Evolutionary conservation across 228 moss, liverwort and hornwort species (phyloP), one percentile per base, ranked within the genome.

Genomic region (Sphagnum fallax): DNA sequence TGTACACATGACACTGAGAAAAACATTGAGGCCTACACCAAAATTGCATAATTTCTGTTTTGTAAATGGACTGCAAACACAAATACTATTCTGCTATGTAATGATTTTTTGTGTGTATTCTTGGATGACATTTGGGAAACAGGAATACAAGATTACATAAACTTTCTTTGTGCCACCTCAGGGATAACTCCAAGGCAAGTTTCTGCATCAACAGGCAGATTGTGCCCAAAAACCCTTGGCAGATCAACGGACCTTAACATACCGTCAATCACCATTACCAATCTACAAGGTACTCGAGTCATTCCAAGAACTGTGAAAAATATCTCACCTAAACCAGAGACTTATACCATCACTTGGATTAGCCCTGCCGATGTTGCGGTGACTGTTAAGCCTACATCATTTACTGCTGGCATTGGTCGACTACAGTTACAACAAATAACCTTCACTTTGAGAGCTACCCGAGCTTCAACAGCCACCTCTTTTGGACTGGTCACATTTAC

Each of bases 261-360:
- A 61, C 95, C 95, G 10, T 90, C 92, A 60, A 87, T 95, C 77
- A 95, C 95, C 6, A 72, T 90, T 5, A 83, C 92, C 65, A 95
- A 95, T 75, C 82, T 95, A 10, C 81, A 92, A 12, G 95, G 92
- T 50, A 81, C 75, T 63, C 78, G 95, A 10, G 71, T 62, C 16
- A 82, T 92, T 69, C 80, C 76, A 59, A 75, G 95, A 61, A 80
- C 82, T 4, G 78, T 95, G 65, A 87, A 67, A 9, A 79, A 67
- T 62, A 70, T 79, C 4, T 70, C 61, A 10, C 10, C 10, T 1
- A 5, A 10, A 5, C 0, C 5, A 0, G 78, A 79, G 67, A 67
- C 1, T 9, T 79, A 67, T 67, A 49, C 49, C 4, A 15, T 74
- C 53, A 10, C 16, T 9, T 4, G 74, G 10, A 51, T 58, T 6